Conservation (phyloP, 345 rosid species). For the Acer campestre region DNA sequence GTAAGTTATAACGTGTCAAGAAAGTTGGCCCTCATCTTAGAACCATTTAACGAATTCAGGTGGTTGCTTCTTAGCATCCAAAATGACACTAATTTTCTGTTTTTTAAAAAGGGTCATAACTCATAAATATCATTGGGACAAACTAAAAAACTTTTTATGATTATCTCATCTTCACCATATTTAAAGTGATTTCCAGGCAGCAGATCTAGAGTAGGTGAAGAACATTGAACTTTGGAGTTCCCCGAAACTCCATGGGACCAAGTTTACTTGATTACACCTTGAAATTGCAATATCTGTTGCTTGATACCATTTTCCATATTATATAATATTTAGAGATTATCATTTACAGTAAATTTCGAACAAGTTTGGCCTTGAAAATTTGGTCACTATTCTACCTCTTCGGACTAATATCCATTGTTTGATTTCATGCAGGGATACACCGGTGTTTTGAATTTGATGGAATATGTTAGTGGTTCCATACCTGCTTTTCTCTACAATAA, state of each 20-base stretch:
- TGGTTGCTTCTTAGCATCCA: neutral
- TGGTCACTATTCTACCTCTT: neutral
- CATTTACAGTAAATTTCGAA: neutral
- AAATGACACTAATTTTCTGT: too few relatives aligned
- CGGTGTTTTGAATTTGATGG: conserved; percentile 72
- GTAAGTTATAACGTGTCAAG: neutral
- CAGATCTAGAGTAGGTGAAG: neutral
- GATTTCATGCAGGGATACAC: conserved; percentile 78
- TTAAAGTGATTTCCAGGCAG: neutral
- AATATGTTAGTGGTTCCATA: conserved; percentile 58
- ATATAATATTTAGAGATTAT: neutral
- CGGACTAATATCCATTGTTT: conserved; percentile 6
- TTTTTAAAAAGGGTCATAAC: neutral
- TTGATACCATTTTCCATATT: neutral
- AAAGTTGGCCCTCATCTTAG: neutral
- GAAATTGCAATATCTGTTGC: neutral
- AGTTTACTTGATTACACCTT: neutral
- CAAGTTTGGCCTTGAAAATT: neutral
- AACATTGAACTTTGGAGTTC: neutral
- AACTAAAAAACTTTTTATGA: neutral
- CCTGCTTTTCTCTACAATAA: conserved; percentile 76
- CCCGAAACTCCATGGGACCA: neutral
- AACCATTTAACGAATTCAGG: neutral
- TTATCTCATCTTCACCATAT: neutral
- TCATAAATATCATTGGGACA: neutral